Evolutionary conservation across 2,329 filamentous ascomycete genomes (phyloP), one percentile per base, ranked within the genome.

Genomic region (Sclerotinia glacialis): DNA sequence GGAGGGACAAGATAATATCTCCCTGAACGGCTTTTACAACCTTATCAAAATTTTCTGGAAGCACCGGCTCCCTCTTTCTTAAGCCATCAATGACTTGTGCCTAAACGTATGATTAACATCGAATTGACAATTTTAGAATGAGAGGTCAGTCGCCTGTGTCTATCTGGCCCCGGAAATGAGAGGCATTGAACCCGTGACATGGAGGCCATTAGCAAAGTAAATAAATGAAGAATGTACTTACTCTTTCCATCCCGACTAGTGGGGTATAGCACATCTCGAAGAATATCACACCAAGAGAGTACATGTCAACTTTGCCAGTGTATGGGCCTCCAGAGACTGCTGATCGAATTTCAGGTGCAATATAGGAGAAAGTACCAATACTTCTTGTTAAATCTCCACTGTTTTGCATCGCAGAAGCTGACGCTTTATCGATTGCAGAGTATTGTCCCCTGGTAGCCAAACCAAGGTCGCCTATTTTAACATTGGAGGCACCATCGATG

Each of bases 271-370:
- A 96, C 95, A 99, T 99, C 78, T 99, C 95, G 72, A 97, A 98
- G 79, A 99, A 96, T 67, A 99, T 98, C 70, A 99, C 91, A 0
- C 95, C 95, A 52, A 99, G 83, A 0, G 94, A 97, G 76, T 95
- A 99, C 94, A 99, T 98, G 80, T 99, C 95, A 1, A 98, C 93
- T 78, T 97, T 98, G 67, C 92, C 89, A 68, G 91, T 96, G 76
- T 98, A 98, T 69, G 88, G 88, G 4, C 89, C 90, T 42, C 85
- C 85, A 7, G 52, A 56, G n/a, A 88, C 88, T 7, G 85, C 85
- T 1, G 91, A 92, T 68, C 90, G 88, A 66, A 99, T 86, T 77
- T 99, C 95, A 0, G 95, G 95, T 0, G 95, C 95, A 66, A 96
- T 91, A 74, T 99, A 99, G 67, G 95, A 90, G 0, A 92, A 89